Conservation (phyloP, 1,284 basidiomycete species). For the Coniferiporia sulphurascens region DNA sequence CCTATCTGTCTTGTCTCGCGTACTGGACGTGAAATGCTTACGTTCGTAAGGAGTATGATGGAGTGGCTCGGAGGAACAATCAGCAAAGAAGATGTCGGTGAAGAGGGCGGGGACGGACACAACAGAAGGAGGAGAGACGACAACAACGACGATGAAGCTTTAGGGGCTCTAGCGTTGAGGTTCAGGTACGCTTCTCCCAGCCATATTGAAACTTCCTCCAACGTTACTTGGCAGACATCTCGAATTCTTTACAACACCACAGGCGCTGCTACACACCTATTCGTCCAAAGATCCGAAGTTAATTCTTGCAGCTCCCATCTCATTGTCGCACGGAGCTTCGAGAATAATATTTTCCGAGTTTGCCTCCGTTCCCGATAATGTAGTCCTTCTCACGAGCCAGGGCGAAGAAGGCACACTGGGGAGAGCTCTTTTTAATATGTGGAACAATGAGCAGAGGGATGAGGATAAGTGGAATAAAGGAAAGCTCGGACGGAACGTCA, state of each 20-base stretch:
- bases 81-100: constrained; percentile 82
- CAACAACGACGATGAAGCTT: constrained; percentile 68
- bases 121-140: constrained; percentile 59
- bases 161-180: constrained; percentile 70
- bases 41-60: constrained; percentile 95
- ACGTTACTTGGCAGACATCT: constrained; percentile 56
- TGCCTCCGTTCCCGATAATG: constrained; percentile 75
- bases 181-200: constrained; percentile 50
- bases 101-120: constrained; percentile 54
- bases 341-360: constrained; percentile 82
- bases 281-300: constrained; percentile 87
- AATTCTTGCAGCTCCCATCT: constrained; percentile 89
- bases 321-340: constrained; percentile 90
- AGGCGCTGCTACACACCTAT: constrained; percentile 76
- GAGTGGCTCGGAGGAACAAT: constrained; percentile 97
- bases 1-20: constrained; percentile 91
- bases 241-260: constrained; percentile 83
- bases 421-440: constrained; percentile 77
- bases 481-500: constrained; percentile 78
- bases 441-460: constrained; percentile 76
- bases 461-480: constrained; percentile 85
- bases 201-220: neutral
- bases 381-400: constrained; percentile 76
- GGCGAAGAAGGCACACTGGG: constrained; percentile 80
- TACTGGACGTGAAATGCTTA: constrained; percentile 91